Conservation (phyloP, 352 stramenopile species). For the Discostella stelligera region DNA sequence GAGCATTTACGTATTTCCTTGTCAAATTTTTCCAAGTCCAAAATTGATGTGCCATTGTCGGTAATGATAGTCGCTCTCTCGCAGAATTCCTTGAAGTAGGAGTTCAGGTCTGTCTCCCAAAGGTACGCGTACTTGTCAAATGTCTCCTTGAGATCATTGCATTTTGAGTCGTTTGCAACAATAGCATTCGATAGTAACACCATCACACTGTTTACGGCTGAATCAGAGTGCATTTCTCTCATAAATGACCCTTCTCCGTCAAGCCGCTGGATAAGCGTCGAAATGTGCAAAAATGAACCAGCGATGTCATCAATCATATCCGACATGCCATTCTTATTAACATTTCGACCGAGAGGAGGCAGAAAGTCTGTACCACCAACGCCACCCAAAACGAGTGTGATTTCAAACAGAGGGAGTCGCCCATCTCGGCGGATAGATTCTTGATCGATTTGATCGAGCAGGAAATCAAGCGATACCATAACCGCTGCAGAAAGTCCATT, state of each 20-base stretch:
- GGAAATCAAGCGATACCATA: slow-evolving; percentile 86
- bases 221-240: slow-evolving; percentile 95
- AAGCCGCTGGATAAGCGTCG: slow-evolving; percentile 93
- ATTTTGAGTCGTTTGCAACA: slow-evolving; percentile 90
- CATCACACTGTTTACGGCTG: slow-evolving; percentile 91
- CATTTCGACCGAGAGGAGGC: slow-evolving; percentile 55
- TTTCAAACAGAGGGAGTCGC: slow-evolving; percentile 93
- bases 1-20: slow-evolving; percentile 94
- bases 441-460: slow-evolving; percentile 92
- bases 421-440: slow-evolving; percentile 71
- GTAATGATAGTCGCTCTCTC: slow-evolving; percentile 80
- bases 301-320: slow-evolving; percentile 95
- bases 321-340: slow-evolving; percentile 90
- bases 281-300: slow-evolving; percentile 94
- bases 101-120: slow-evolving; percentile 93
- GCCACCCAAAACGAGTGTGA: slow-evolving; percentile 92
- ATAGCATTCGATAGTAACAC: slow-evolving; percentile 92
- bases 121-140: slow-evolving; percentile 95
- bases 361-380: slow-evolving; percentile 76
- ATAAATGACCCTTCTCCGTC: slow-evolving; percentile 96
- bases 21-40: slow-evolving; percentile 94
- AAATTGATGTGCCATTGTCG: slow-evolving; percentile 86
- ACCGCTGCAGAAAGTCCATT: slow-evolving; percentile 88
- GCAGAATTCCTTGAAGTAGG: slow-evolving; percentile 91
- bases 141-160: slow-evolving; percentile 89